Percentiles rank a stretch among this genome's conserved stretches.
phyloP scores from a whole-genome alignment of 192 early-diverging fungal species.

The Lobulomyces angularis region DNA sequence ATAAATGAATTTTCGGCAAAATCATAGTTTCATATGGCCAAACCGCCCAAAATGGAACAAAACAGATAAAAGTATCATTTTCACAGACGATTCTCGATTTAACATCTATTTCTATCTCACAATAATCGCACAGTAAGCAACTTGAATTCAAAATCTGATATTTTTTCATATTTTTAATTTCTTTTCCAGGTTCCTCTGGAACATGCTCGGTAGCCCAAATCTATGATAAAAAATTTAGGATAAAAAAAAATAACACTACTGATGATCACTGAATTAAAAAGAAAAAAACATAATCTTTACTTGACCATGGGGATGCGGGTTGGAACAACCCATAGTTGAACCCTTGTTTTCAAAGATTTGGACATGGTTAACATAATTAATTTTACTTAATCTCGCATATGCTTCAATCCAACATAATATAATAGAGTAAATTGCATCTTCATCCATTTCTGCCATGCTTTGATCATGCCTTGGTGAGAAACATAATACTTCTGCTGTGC shows the following conservation, averaged over 20 bases:
- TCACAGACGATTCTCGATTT: conserved; percentile 60
- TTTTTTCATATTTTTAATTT: conserved; percentile 48
- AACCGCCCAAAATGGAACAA: conserved; percentile 92
- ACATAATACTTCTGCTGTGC: conserved; percentile 83
- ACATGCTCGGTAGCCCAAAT: conserved; percentile 80
- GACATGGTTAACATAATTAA: conserved; percentile 57
- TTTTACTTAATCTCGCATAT: conserved; percentile 36
- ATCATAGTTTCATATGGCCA: conserved; percentile 96
- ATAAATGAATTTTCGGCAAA: conserved; percentile 51
- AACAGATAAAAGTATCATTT: conserved; percentile 65
- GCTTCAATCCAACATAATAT: conserved; percentile 62
- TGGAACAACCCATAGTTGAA: conserved; percentile 89
- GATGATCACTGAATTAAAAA: conserved; percentile 2
- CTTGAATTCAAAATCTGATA: conserved; percentile 43
- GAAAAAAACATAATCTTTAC: conserved; percentile 6
- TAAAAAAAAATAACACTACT: too few species aligned
- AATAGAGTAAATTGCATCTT: conserved; percentile 49
- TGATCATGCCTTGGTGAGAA: conserved; percentile 81
- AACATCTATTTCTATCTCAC: conserved; percentile 36
- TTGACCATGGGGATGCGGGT: conserved; percentile 92
- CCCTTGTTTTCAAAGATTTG: conserved; percentile 99
- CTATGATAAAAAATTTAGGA: conserved; percentile 11
- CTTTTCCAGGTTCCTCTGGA: conserved; percentile 66
- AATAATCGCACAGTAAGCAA: conserved; percentile 80
- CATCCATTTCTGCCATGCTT: conserved; percentile 75